Evolutionary conservation across 2,329 filamentous ascomycete species (phyloP).

Genomic region (Fusarium cicatricum): DNA sequence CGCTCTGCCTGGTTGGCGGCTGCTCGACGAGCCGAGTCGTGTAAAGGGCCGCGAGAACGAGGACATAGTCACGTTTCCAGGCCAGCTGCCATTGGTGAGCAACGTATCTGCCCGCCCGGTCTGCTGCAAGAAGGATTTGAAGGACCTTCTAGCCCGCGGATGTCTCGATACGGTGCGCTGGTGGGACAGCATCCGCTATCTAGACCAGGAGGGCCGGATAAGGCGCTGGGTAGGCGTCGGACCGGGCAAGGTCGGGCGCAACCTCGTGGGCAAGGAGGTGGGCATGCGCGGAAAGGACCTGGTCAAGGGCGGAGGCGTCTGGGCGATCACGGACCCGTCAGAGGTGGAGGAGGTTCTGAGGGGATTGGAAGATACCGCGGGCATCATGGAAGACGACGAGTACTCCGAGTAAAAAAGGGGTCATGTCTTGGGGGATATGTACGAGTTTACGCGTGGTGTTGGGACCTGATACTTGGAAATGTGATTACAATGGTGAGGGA

Average conservation of each 20-base stretch:
- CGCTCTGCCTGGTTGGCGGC: no score
- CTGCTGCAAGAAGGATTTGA: slow-evolving; percentile 74
- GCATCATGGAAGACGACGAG: slow-evolving; percentile 58
- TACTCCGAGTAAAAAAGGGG: slow-evolving; percentile 38
- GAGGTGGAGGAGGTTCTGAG: slow-evolving; percentile 75
- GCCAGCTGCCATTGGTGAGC: slow-evolving; percentile 78
- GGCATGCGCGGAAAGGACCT: slow-evolving; percentile 81
- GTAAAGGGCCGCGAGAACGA: slow-evolving; percentile 61
- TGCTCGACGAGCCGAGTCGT: slow-evolving; percentile 68
- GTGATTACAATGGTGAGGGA: slow-evolving; percentile 2
- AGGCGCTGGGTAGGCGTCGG: slow-evolving; percentile 91
- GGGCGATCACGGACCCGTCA: slow-evolving; percentile 84
- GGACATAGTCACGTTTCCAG: slow-evolving; percentile 79
- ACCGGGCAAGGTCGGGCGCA: slow-evolving; percentile 91
- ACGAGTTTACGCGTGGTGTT: slow-evolving; percentile 12
- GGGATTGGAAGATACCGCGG: slow-evolving; percentile 71
- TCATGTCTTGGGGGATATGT: neutral
- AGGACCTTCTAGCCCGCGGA: slow-evolving; percentile 79
- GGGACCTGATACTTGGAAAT: slow-evolving; percentile 2
- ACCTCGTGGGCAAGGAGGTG: slow-evolving; percentile 94
- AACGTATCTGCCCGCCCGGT: slow-evolving; percentile 89
- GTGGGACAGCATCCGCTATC: slow-evolving; percentile 92
- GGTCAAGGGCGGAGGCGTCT: slow-evolving; percentile 89
- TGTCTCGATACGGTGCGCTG: slow-evolving; percentile 92
- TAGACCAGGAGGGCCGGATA: slow-evolving; percentile 84